Base-by-base conservation (phyloP, 257 asterid genomes). In the Salvia hispanica region DNA sequence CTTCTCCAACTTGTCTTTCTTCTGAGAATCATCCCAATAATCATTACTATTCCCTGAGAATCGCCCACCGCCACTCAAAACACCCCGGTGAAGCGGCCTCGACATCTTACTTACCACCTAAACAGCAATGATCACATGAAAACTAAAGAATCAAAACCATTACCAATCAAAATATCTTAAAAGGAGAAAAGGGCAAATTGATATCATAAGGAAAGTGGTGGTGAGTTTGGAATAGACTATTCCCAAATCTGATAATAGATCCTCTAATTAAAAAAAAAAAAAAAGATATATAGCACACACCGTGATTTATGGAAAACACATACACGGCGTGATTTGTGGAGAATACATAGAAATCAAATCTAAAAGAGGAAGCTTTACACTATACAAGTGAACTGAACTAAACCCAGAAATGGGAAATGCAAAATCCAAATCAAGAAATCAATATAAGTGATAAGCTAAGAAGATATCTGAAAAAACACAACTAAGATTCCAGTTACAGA, bases 21-120 rank as follows among this genome's bases (percentile, higher is more conserved):
- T 84, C 80, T 84, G 93, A 73, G 92, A 87, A 40, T 87, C 96
- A 64, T 87, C 90, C 91, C 83, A 85, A 12, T 75, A 76, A 80
- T 87, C 91, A 73, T 76, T 79, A 67, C 68, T 79, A 74, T 78
- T 82, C 39, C 82, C 91, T 1, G 83, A 78, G 53, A 80, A 73
- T 60, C 86, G 83, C 56, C 86, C 89, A 50, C 90, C 90, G 67
- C 92, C 94, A 70, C 83, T 82, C 1, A 80, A 86, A 37, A 82
- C 80, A 76, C 97, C 96, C 77, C 98, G 92, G 64, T 85, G 96
- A 72, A 85, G 96, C 76, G 98, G 91, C 88, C 90, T 89, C 11
- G 95, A 73, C 99, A 94, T 94, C 54, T 70, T 77, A 74, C 70
- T 68, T 76, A 72, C 72, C 68, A 67, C 86, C 96, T 84, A 81